Base-by-base conservation (phyloP, 2,329 filamentous ascomycete genomes). In the Trichoderma afroharzianum region DNA sequence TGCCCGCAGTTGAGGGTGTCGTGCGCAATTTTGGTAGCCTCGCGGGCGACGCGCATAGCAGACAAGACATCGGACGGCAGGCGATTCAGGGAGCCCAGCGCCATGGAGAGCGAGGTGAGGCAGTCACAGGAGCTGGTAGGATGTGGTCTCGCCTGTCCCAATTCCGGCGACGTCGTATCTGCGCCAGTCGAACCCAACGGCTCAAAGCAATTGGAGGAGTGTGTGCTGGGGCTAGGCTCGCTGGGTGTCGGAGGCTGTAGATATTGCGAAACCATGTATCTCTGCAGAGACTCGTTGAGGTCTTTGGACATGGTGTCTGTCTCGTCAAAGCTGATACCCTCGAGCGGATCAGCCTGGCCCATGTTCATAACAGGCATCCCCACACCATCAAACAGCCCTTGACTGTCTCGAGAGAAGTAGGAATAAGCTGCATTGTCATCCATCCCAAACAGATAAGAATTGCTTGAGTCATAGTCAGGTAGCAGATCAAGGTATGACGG, bases 1-100 rank as follows among this genome's bases (percentile, higher is more conserved):
- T 78, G 74, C 1, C 81, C 76, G 76, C 88, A 91, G 73, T 83
- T 81, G 63, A 89, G 82, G 21, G 85, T 83, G 47, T 86, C 80
- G 76, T 89, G 84, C 1, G 86, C 87, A 1, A 83, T 79, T 69
- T 81, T 83, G 36, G 84, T 81, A 4, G 87, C 86, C 63, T 81
- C 77, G 6, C 87, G 84, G 12, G 86, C 83, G 53, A 85, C 80
- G 21, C 80, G 77, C 76, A 89, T 85, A 18, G 86, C 86, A 3
- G 81, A 76, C 39, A 80, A 79, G 21, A 88, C 80, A 53, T 85
- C 81, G 3, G 74, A 74, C 1, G 87, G 83, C 1, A 88, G 81
- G 53, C 80, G 81, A 63, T 83, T 82, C 72, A 89, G 82, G 24
- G 84, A 83, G 72, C 86, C 83, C 3, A 89, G 80, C 5, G 87